Percentiles rank a stretch among this genome's conserved stretches.
phyloP scores from a whole-genome alignment of 768 basidiomycete genomes.

The Krasilnikovozyma curviuscula region DNA sequence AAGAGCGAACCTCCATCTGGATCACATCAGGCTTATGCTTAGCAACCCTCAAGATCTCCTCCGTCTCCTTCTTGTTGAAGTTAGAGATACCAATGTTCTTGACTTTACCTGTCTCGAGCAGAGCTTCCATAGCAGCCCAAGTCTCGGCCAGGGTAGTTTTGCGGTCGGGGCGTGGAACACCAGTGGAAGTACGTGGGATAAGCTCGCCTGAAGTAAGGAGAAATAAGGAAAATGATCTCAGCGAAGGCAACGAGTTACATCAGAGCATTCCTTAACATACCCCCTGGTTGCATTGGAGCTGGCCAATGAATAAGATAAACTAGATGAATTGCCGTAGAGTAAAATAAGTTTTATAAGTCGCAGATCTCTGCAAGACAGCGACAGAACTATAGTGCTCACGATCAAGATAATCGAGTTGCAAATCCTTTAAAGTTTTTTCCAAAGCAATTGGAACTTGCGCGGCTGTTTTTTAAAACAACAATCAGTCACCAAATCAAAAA shows the following conservation, averaged over 20 bases:
- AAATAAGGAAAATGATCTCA: not conserved
- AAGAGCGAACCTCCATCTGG: constrained; percentile 2
- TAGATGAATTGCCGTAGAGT: too few species aligned
- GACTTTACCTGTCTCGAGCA: constrained; percentile 5
- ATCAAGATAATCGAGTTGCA: constrained; percentile 2
- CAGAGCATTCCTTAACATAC: not conserved
- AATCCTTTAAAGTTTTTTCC: constrained; percentile 4
- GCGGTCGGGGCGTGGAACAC: constrained; percentile 1
- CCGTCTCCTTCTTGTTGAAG: constrained; percentile 6
- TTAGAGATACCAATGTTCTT: constrained; percentile 5
- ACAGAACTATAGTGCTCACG: too few species aligned
- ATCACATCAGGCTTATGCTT: constrained; percentile 8
- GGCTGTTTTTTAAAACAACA: too few species aligned
- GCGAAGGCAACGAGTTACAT: not conserved
- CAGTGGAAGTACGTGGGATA: not conserved
- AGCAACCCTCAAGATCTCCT: constrained; percentile 7
- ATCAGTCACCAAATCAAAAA: too few species aligned
- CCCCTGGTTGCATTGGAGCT: too few species aligned
- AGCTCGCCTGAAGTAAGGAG: constrained; percentile 1
- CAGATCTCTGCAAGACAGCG: too few species aligned
- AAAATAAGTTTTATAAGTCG: too few species aligned
- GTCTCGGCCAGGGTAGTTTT: not conserved
- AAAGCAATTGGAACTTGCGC: not conserved
- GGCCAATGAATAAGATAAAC: constrained; percentile 8
- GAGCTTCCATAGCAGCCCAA: constrained; percentile 7